These are phyloP conservation scores for Colletotrichum cordylinicola DNA, from an alignment of 2,329 filamentous ascomycete genomes.

Conservation along the genomic window DNA sequence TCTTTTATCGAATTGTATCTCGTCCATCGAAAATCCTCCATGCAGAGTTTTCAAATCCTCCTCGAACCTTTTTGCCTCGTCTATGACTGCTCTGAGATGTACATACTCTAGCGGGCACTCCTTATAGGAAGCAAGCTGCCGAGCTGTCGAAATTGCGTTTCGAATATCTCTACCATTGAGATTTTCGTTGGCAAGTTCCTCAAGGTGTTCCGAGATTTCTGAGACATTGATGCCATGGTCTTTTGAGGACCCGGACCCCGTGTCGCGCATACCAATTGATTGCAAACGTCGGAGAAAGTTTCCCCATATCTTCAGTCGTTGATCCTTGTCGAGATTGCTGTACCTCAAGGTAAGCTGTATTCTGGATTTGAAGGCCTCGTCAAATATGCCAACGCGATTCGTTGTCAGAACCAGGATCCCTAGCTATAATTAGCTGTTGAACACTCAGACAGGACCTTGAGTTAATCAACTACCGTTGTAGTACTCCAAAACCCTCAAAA, in stretches of 20 bases:
- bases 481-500: not conserved
- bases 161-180: not conserved
- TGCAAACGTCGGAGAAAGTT: not conserved
- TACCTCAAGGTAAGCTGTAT: slow-evolving; percentile 42
- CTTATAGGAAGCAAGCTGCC: not conserved
- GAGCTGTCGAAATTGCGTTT: not conserved
- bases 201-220: not conserved
- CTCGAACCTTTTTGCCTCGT: not conserved
- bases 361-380: slow-evolving; percentile 45
- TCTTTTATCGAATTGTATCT: not conserved
- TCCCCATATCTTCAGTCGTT: slow-evolving; percentile 20
- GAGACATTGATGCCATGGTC: not conserved
- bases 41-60: not conserved
- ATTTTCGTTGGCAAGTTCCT: not conserved
- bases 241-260: too few relatives aligned
- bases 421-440: not conserved
- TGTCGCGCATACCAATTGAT: not conserved
- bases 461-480: not conserved
- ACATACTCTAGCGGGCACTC: not conserved
- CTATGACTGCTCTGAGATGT: not conserved
- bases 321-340: slow-evolving; percentile 18
- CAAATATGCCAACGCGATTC: slow-evolving; percentile 41
- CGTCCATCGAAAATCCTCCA: not conserved
- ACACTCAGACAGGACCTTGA: too few relatives aligned
- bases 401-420: slow-evolving; percentile 57